Evolutionary conservation across 2,329 filamentous ascomycete genomes (phyloP).

Genomic region (Phialophora chinensis): DNA sequence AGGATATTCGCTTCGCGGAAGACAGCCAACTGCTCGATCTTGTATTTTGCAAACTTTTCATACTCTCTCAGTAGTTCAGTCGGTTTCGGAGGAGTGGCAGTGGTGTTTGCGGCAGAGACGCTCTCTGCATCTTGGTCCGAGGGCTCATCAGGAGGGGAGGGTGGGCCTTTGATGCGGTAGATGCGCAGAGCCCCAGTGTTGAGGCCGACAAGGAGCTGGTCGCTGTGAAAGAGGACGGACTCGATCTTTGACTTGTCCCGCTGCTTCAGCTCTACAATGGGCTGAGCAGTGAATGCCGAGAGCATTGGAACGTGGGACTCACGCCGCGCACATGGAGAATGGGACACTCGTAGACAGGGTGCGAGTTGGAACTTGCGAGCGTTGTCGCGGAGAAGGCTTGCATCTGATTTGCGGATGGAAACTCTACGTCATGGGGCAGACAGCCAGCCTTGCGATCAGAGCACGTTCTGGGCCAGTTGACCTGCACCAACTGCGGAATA

Average conservation of each 20-base stretch:
- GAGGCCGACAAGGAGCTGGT: conserved; percentile 88
- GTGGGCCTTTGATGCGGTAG: conserved; percentile 81
- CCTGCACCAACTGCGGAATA: not conserved
- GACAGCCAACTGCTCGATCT: conserved; percentile 90
- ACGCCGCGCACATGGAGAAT: not conserved
- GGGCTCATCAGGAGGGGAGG: conserved; percentile 43
- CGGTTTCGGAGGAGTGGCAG: conserved; percentile 49
- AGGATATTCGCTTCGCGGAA: conserved; percentile 94
- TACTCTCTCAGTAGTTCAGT: conserved; percentile 89
- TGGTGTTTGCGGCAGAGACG: conserved; percentile 29
- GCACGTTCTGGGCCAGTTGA: not conserved
- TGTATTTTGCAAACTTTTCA: conserved; percentile 88
- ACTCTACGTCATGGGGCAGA: not conserved
- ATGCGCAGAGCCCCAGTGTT: conserved; percentile 87
- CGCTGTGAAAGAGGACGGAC: conserved; percentile 89
- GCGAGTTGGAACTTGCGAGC: not conserved
- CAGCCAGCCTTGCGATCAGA: not conserved
- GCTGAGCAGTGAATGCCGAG: conserved; percentile 93
- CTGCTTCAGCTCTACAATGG: conserved; percentile 94
- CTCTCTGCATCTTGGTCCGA: conserved; percentile 41
- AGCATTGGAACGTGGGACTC: conserved; percentile 66
- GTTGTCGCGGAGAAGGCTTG: not conserved
- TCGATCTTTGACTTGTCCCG: conserved; percentile 98
- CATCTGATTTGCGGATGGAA: not conserved
- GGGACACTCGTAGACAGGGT: not conserved